phyloP scores from a whole-genome alignment of 2,329 filamentous ascomycete genomes.

The Sarocladium strictum region DNA sequence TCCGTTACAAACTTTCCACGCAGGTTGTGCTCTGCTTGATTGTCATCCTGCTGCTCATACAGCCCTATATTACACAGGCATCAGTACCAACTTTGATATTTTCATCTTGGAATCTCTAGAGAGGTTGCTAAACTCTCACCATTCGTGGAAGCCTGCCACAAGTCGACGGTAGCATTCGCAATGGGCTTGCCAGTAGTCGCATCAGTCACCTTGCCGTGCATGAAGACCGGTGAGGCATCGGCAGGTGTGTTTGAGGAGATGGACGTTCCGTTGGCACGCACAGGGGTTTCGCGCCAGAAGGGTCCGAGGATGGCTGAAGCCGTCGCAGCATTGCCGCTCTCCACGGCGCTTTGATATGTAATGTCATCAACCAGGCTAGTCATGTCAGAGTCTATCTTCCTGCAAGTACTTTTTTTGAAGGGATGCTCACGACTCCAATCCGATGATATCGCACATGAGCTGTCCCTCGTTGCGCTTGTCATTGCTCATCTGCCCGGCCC shows the following conservation, averaged over 20 bases:
- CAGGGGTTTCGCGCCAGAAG: conserved; percentile 60
- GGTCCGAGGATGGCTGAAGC: conserved; percentile 71
- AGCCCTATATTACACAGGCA: no score
- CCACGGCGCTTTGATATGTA: conserved; percentile 34
- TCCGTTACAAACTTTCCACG: conserved; percentile 70
- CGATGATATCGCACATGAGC: conserved; percentile 66
- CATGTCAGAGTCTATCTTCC: not conserved
- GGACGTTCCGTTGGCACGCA: conserved; percentile 58
- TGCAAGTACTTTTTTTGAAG: not conserved
- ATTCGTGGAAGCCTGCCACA: conserved; percentile 73
- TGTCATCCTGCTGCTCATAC: conserved; percentile 70
- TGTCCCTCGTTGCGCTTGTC: conserved; percentile 69
- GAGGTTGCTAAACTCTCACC: no score
- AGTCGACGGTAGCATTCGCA: conserved; percentile 63
- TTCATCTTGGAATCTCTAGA: no score
- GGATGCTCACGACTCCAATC: conserved; percentile 59
- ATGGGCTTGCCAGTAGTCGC: conserved; percentile 60
- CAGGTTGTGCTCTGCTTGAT: conserved; percentile 67
- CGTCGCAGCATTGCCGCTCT: conserved; percentile 57
- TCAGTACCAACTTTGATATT: no score
- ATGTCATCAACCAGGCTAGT: conserved; percentile 42
- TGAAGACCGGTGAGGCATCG: conserved; percentile 54
- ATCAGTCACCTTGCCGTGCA: conserved; percentile 65
- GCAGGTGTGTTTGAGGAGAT: conserved; percentile 57
- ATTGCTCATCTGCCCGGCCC: conserved; percentile 62